A percentile compares a stretch with the other conserved stretches of the same genome.
Conservation (phyloP, 352 stramenopile species). For the Phytophthora kernoviae region DNA sequence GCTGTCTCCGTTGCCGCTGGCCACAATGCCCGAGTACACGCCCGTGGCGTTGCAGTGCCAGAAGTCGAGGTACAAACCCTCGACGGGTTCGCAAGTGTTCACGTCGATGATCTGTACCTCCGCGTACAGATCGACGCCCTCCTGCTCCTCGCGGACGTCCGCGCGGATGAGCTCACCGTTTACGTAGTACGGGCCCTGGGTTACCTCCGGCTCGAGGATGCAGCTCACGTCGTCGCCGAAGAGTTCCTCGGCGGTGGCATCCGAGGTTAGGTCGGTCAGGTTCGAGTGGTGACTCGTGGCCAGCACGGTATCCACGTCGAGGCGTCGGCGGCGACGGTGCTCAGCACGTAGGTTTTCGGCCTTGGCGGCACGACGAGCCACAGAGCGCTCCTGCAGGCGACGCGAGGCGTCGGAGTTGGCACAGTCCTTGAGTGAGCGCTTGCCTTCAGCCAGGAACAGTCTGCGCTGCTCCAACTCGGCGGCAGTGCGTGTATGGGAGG, state of each 20-base stretch:
- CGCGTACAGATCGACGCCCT: constrained; percentile 26
- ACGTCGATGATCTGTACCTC: constrained; percentile 34
- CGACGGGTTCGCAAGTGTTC: constrained; percentile 29
- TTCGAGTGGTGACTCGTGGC: constrained; percentile 25
- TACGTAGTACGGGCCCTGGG: constrained; percentile 31
- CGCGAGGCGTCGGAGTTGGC: constrained; percentile 20
- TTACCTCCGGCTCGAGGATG: constrained; percentile 29
- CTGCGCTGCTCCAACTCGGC: constrained; percentile 16
- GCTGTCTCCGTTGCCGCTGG: constrained; percentile 27
- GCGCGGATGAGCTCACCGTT: constrained; percentile 26
- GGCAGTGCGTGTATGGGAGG: constrained; percentile 1
- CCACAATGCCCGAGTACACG: constrained; percentile 31
- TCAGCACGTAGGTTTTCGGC: constrained; percentile 14
- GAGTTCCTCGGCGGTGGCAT: constrained; percentile 17
- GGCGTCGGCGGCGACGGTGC: constrained; percentile 13
- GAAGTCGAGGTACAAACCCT: constrained; percentile 29
- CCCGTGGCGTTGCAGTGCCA: constrained; percentile 35
- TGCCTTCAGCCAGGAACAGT: constrained; percentile 30
- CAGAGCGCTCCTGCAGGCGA: constrained; percentile 17
- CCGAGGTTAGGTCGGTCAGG: constrained; percentile 16
- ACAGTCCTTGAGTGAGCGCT: constrained; percentile 29
- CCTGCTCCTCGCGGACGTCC: constrained; percentile 24
- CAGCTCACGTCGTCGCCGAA: constrained; percentile 30
- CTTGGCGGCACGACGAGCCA: constrained; percentile 15
- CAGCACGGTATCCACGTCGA: constrained; percentile 23